Percentiles rank a stretch among this genome's conserved stretches.
phyloP scores from a whole-genome alignment of 768 basidiomycete genomes.

The Neoboletus brunneissimus region DNA sequence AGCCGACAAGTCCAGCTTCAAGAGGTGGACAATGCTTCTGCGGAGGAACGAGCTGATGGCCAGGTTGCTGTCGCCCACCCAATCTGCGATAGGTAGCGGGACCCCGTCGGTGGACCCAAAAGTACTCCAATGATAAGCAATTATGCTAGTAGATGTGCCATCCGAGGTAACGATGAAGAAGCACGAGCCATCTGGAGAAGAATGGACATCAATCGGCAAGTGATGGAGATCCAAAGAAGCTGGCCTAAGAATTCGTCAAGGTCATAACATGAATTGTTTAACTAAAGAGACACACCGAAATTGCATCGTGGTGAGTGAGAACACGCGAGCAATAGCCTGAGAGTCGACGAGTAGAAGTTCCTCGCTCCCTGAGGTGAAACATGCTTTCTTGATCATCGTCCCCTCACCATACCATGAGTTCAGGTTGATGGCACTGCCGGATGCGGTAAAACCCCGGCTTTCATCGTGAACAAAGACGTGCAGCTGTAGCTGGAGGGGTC shows the following conservation, averaged over 20 bases:
- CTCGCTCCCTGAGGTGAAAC: slow-evolving; percentile 50
- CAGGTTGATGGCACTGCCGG: slow-evolving; percentile 43
- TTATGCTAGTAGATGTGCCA: slow-evolving; percentile 21
- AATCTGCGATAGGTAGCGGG: slow-evolving; percentile 31
- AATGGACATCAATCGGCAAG: slow-evolving; percentile 35
- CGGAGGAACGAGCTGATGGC: slow-evolving; percentile 46
- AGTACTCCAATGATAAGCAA: slow-evolving; percentile 54
- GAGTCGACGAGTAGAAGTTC: slow-evolving; percentile 53
- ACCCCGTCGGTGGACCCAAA: slow-evolving; percentile 54
- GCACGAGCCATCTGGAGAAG: slow-evolving; percentile 57
- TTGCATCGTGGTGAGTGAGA: slow-evolving; percentile 51
- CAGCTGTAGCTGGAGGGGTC: slow-evolving; percentile 33
- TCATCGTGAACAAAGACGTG: slow-evolving; percentile 52
- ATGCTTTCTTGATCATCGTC: slow-evolving; percentile 35
- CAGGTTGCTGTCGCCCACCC: slow-evolving; percentile 24
- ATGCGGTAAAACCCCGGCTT: slow-evolving; percentile 39
- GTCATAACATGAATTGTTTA: neutral
- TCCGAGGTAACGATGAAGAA: slow-evolving; percentile 36
- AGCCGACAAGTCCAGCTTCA: slow-evolving; percentile 37
- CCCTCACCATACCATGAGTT: slow-evolving; percentile 44
- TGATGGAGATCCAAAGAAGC: slow-evolving; percentile 41
- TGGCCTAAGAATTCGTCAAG: slow-evolving; percentile 33
- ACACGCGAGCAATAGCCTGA: slow-evolving; percentile 43
- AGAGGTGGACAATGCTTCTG: slow-evolving; percentile 41
- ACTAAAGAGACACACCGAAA: slow-evolving; percentile 41